Evolutionary conservation across 371 early-diverging fungal species (phyloP).

Genomic region (Mortierella sp.): DNA sequence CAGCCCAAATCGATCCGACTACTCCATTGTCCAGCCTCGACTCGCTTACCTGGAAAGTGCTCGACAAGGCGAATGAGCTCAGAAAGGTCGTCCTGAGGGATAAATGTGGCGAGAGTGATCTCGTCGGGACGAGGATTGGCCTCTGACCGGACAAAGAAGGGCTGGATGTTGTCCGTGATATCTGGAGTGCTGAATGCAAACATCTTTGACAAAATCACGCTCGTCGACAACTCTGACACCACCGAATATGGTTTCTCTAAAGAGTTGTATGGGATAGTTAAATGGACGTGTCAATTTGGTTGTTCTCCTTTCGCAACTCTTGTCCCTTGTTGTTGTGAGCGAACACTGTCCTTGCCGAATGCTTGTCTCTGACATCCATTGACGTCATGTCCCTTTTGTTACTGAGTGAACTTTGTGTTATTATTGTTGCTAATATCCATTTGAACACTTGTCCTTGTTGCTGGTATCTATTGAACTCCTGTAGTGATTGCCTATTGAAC

Average conservation of each 20-base stretch:
- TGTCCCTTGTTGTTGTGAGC: neutral
- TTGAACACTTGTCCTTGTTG: too few species aligned
- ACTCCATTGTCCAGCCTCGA: neutral
- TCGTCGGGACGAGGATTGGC: conserved; percentile 49
- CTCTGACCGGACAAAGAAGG: conserved; percentile 54
- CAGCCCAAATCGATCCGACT: neutral
- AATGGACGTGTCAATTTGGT: neutral
- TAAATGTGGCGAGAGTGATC: conserved; percentile 54
- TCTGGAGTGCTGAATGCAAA: conserved; percentile 52
- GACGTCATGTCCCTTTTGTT: too few species aligned
- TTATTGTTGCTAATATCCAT: too few species aligned
- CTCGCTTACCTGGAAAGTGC: conserved; percentile 42
- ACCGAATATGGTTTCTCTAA: conserved; percentile 51
- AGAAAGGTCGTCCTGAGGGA: conserved; percentile 54
- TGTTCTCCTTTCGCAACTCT: neutral
- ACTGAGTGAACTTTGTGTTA: too few species aligned
- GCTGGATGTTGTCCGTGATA: conserved; percentile 54
- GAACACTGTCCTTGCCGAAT: neutral
- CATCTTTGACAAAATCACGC: conserved; percentile 58
- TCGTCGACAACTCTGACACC: conserved; percentile 48
- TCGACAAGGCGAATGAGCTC: conserved; percentile 54
- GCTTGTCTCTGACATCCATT: too few species aligned
- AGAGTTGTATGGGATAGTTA: neutral
- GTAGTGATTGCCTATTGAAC: neutral
- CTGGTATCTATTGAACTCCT: neutral